phyloP scores from a whole-genome alignment of 805 yeast genomes.

The Cyberlindnera maritima region DNA sequence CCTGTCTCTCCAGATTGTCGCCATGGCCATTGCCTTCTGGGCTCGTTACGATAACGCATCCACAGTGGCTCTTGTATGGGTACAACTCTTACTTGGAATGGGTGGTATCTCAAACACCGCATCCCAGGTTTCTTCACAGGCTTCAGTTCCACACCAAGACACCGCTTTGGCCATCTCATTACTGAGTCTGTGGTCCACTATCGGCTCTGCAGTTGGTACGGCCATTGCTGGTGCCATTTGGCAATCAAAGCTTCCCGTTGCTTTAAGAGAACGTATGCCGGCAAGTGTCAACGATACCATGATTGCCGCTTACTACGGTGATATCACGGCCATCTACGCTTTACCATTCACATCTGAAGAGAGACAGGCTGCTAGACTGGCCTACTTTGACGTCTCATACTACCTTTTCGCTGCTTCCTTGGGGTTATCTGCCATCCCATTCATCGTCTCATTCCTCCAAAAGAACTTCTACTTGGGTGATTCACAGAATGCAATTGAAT shows the following conservation, averaged over 20 bases:
- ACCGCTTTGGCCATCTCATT: conserved; percentile 38
- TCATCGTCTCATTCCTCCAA: conserved; percentile 32
- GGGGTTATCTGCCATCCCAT: conserved; percentile 30
- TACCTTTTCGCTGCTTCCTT: conserved; percentile 30
- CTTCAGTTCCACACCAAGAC: conserved; percentile 41
- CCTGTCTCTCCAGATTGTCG: conserved; percentile 31
- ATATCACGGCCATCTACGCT: conserved; percentile 23
- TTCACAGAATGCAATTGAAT: conserved; percentile 34
- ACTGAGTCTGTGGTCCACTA: conserved; percentile 32
- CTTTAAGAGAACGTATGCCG: conserved; percentile 31
- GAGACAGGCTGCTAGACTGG: conserved; percentile 33
- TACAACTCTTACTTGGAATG: conserved; percentile 36
- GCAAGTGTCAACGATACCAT: conserved; percentile 21
- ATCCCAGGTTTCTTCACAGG: conserved; percentile 37
- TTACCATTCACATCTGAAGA: conserved; percentile 28
- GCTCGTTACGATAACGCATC: conserved; percentile 25
- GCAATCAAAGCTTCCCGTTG: conserved; percentile 31
- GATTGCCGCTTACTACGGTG: conserved; percentile 25
- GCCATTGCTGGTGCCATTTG: conserved; percentile 40
- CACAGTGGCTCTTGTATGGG: conserved; percentile 29
- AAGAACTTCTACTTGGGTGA: conserved; percentile 36
- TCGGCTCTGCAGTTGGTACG: conserved; percentile 39
- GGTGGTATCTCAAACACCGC: conserved; percentile 40
- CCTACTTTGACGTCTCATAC: conserved; percentile 32
- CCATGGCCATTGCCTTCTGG: conserved; percentile 32